Evolutionary conservation across 2,329 filamentous ascomycete species (phyloP).

Genomic region (Xylariaceae sp.): DNA sequence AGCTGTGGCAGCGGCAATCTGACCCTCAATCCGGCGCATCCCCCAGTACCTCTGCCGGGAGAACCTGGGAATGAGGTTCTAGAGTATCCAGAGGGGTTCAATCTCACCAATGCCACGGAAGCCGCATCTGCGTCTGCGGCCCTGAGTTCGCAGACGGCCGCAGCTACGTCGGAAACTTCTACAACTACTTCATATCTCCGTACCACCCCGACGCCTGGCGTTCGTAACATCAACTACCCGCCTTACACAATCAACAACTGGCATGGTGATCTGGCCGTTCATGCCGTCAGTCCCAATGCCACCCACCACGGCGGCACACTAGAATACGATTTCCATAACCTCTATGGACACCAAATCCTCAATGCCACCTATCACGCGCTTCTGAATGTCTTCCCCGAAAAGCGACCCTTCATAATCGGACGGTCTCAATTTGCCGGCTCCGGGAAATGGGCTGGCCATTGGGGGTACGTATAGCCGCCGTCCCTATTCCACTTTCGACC

Average conservation of each 20-base stretch:
- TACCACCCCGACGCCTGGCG: conserved; percentile 63
- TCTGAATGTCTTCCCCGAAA: conserved; percentile 62
- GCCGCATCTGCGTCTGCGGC: conserved; percentile 61
- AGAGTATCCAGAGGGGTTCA: conserved; percentile 70
- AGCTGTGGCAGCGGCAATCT: conserved; percentile 70
- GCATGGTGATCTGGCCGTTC: conserved; percentile 70
- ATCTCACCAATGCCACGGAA: conserved; percentile 69
- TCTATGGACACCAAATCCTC: conserved; percentile 75
- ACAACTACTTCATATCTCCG: conserved; percentile 53
- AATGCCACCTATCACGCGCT: conserved; percentile 77
- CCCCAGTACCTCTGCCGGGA: conserved; percentile 66
- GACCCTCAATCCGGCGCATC: conserved; percentile 69
- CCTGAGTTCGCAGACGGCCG: conserved; percentile 40
- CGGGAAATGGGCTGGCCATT: conserved; percentile 77
- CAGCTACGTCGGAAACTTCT: conserved; percentile 33
- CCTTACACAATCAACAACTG: conserved; percentile 78
- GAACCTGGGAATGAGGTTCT: conserved; percentile 63
- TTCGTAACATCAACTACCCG: conserved; percentile 70
- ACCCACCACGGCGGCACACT: conserved; percentile 72
- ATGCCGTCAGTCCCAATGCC: conserved; percentile 76
- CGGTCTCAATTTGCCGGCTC: conserved; percentile 79
- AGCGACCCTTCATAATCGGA: conserved; percentile 82
- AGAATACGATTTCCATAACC: conserved; percentile 84
- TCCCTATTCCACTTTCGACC: background rate
- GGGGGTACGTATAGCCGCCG: conserved; percentile 51